A percentile compares a stretch with the other conserved stretches of the same genome.
Conservation (phyloP, 371 early-diverging fungal species). For the Blastocladiella emersonii region DNA sequence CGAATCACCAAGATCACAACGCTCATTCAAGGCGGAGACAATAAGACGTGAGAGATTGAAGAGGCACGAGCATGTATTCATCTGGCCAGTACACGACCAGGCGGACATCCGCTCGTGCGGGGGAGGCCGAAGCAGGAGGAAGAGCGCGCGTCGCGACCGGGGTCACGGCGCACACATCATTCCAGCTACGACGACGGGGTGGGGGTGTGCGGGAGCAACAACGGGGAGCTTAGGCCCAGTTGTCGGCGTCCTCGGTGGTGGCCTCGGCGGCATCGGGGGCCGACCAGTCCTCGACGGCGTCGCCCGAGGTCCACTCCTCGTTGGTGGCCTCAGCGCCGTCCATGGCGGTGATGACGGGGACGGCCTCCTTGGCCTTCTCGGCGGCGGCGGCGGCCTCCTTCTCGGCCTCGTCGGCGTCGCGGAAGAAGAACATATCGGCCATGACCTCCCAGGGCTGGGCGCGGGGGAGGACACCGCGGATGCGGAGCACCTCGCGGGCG, state of each 20-base stretch:
- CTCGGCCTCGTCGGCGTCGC: constrained; percentile 89
- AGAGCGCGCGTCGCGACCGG: no score
- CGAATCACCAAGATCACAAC: no score
- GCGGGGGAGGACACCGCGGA: constrained; percentile 83
- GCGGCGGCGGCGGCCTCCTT: constrained; percentile 43
- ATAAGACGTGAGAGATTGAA: no score
- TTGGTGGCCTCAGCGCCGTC: not conserved
- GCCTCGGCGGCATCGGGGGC: constrained; percentile 14
- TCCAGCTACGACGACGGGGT: no score
- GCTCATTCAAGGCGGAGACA: no score
- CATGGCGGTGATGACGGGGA: not conserved
- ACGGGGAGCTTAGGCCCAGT: constrained; percentile 18
- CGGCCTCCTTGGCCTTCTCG: constrained; percentile 14
- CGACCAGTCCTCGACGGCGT: constrained; percentile 19
- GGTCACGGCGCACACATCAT: no score
- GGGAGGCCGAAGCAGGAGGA: no score
- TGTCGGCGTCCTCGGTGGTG: constrained; percentile 20
- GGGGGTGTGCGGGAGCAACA: no score
- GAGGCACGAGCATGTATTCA: no score
- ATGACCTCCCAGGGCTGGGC: constrained; percentile 78
- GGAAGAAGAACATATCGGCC: constrained; percentile 99
- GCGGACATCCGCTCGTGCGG: no score
- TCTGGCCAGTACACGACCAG: no score
- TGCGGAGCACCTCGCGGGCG: constrained; percentile 93
- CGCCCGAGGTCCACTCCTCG: constrained; percentile 15